A percentile compares a stretch with the other conserved stretches of the same genome.
Conservation (phyloP, 108 stramenopile species). For the Bacterosira constricta region DNA sequence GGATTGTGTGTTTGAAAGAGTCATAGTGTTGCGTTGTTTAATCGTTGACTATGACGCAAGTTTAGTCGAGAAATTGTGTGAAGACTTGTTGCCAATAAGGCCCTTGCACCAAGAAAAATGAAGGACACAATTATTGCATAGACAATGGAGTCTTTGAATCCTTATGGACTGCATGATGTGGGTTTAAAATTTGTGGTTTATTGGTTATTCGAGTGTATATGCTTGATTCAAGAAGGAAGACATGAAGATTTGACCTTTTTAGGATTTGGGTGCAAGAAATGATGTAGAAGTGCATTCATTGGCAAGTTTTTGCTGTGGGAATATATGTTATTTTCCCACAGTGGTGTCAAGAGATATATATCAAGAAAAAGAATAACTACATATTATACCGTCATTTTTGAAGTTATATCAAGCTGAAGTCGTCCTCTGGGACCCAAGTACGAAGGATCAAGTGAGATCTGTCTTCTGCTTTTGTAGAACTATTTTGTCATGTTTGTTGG, state of each 20-base stretch:
- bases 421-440: constrained; percentile 1
- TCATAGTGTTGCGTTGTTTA: constrained; percentile 6
- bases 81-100: background rate
- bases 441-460: background rate
- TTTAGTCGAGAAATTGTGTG: background rate
- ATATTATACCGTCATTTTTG: background rate
- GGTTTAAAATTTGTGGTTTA: background rate
- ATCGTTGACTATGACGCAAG: background rate
- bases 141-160: background rate
- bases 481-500: background rate
- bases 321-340: constrained; percentile 3
- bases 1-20: background rate
- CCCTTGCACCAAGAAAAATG: background rate
- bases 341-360: constrained; percentile 18
- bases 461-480: background rate
- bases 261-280: background rate
- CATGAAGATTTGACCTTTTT: constrained; percentile 2
- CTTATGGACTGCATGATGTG: background rate
- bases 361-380: constrained; percentile 19
- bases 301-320: constrained; percentile 13
- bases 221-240: constrained; percentile 12
- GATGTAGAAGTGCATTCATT: constrained; percentile 7
- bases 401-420: constrained; percentile 3
- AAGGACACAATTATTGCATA: background rate
- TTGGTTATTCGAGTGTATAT: constrained; percentile 1